Evolutionary conservation across 352 stramenopile genomes (phyloP).

Genomic region (Globisporangium lucens): DNA sequence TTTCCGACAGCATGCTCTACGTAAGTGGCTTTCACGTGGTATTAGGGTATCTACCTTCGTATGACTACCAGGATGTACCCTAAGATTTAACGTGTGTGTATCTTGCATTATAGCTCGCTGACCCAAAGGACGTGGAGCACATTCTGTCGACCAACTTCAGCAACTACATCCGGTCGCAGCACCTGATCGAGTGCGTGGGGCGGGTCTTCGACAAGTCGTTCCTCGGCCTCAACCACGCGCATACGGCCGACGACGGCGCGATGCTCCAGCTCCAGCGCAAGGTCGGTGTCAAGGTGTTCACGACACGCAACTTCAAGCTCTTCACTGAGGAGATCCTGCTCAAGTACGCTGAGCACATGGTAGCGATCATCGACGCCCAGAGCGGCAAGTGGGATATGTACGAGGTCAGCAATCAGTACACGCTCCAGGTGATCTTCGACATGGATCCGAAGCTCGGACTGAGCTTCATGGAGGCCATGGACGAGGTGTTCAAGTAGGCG

Average conservation of each 20-base stretch:
- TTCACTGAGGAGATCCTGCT: too few species aligned
- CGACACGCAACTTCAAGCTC: too few species aligned
- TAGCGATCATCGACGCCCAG: too few species aligned
- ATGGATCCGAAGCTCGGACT: constrained; percentile 24
- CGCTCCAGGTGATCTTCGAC: constrained; percentile 55
- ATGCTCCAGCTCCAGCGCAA: too few species aligned
- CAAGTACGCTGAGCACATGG: too few species aligned
- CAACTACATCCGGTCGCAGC: background rate
- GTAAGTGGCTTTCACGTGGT: background rate
- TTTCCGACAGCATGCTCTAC: background rate
- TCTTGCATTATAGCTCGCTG: background rate
- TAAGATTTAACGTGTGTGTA: too few species aligned
- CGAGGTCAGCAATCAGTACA: constrained; percentile 45
- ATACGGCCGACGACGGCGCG: too few species aligned
- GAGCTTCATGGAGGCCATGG: constrained; percentile 40
- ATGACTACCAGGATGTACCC: background rate
- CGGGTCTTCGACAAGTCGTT: constrained; percentile 37
- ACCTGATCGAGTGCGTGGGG: background rate
- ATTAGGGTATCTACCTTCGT: background rate
- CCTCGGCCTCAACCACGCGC: constrained; percentile 57
- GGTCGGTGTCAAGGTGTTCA: too few species aligned
- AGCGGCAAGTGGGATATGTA: constrained; percentile 39
- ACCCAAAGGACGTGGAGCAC: background rate
- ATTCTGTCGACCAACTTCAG: constrained; percentile 4
- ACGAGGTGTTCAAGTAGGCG: too few species aligned